Conservation (phyloP, 768 basidiomycete species). For the Leucogyrophana mollusca region DNA sequence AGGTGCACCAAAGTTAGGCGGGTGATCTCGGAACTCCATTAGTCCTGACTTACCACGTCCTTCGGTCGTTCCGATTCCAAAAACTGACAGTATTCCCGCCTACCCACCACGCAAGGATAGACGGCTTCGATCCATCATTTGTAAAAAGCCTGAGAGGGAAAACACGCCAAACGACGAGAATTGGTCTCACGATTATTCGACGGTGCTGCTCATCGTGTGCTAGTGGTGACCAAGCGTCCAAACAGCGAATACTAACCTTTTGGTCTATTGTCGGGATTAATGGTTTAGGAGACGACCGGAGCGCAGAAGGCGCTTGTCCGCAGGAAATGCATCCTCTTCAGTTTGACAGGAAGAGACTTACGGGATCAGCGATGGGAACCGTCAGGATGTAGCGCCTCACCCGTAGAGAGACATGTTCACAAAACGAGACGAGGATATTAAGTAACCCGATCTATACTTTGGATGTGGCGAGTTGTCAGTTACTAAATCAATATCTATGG, state of each 20-base stretch:
- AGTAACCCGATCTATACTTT: neutral
- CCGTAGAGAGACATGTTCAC: too few species aligned
- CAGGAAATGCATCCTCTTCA: too few species aligned
- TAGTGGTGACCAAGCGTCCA: too few species aligned
- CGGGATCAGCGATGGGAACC: too few species aligned
- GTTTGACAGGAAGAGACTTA: too few species aligned
- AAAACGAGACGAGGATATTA: neutral
- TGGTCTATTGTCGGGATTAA: neutral
- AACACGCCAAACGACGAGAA: too few species aligned
- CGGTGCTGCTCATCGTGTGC: neutral
- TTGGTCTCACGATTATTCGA: neutral
- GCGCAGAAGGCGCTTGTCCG: slow-evolving; percentile 5
- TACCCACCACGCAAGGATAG: slow-evolving; percentile 1
- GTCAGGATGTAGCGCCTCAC: too few species aligned
- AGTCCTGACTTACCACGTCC: neutral
- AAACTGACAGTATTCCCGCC: neutral
- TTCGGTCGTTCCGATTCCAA: neutral
- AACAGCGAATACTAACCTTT: neutral
- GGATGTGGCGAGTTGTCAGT: too few species aligned
- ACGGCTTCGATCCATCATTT: slow-evolving; percentile 2
- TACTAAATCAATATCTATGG: neutral
- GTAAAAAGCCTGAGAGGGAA: slow-evolving; percentile 1
- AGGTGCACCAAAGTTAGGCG: too few species aligned
- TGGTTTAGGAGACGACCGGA: slow-evolving; percentile 8
- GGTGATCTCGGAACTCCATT: slow-evolving; percentile 9